Conservation (phyloP, 1,139 yeast genomes). For the Hyphopichia burtonii region DNA sequence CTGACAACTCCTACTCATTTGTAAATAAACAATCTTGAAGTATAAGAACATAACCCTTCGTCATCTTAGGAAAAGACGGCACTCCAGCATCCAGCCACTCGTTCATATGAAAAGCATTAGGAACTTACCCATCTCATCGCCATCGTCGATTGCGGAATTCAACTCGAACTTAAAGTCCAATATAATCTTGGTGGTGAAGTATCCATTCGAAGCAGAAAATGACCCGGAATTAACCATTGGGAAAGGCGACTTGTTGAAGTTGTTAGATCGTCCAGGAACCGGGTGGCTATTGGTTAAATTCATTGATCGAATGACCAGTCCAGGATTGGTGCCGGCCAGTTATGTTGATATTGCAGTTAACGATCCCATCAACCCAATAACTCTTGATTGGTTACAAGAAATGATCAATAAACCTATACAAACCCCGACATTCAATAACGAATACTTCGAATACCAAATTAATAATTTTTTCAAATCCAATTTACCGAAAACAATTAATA, state of each 20-base stretch:
- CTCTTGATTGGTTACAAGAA: conserved; percentile 36
- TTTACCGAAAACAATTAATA: conserved; percentile 29
- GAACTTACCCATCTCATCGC: background rate
- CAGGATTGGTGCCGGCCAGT: conserved; percentile 43
- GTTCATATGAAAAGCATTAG: background rate
- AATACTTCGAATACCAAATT: conserved; percentile 14
- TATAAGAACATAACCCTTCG: no score
- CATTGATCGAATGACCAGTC: conserved; percentile 33
- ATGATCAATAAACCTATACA: conserved; percentile 3
- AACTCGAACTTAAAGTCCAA: conserved; percentile 19
- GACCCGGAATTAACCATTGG: conserved; percentile 31
- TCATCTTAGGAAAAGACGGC: no score
- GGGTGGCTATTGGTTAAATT: conserved; percentile 48
- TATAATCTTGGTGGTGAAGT: conserved; percentile 40
- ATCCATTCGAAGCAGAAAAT: conserved; percentile 33
- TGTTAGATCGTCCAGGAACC: conserved; percentile 36
- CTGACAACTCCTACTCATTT: no score
- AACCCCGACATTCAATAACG: conserved; percentile 7
- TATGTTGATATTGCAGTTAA: conserved; percentile 49
- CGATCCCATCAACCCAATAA: conserved; percentile 37
- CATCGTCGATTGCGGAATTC: conserved; percentile 6
- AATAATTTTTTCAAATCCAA: conserved; percentile 7
- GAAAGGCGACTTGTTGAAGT: conserved; percentile 42
- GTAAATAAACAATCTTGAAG: no score
- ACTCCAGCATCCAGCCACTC: no score